Evolutionary conservation across 1,284 basidiomycete species (phyloP), one percentile per base, ranked within the genome.

Genomic region (Leucoagaricus sp.): DNA sequence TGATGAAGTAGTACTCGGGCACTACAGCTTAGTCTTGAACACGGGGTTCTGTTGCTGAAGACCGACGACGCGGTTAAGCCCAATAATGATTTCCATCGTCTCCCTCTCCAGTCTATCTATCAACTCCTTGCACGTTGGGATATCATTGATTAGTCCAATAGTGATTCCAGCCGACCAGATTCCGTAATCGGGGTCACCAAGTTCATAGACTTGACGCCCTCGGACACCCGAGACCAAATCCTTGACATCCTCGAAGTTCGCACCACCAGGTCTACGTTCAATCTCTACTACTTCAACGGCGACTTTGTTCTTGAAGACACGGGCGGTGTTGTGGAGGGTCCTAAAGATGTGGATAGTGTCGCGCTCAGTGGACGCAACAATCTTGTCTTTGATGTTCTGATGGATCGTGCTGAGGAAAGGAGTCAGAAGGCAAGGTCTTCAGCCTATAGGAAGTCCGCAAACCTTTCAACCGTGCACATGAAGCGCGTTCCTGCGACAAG

Each of bases 291-390:
- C 94, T 69, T 96, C 87, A 65, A 82, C 68, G 3, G 93, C 77
- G 33, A 95, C 83, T 59, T 81, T 83, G 76, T 95, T 95, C 78
- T 93, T 94, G 81, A 81, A 96, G 2, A 97, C 94, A 33, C 95
- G 83, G 4, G 93, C 87, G 1, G 94, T 96, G 70, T 96, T 96
- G 65, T 82, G 81, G 49, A 96, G 73, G 0, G 89, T 90, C 55
- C 94, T 85, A 81, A 98, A 94, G 65, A 97, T 96, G 74, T 97
- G 96, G 6, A 89, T 73, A 0, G 89, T 91, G 67, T 96, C 91
- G 55, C 81, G 80, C 72, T 98, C 95, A 5, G 81, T 85, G 5
- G 93, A 86, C 9, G 82, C 77, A 49, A 98, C 89, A 52, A 98
- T 96, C 69, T 84, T 89, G 53, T 94, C 79, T 73, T 98, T 98